Evolutionary conservation across 2,329 filamentous ascomycete genomes (phyloP).

Genomic region (Catunica adiposa): DNA sequence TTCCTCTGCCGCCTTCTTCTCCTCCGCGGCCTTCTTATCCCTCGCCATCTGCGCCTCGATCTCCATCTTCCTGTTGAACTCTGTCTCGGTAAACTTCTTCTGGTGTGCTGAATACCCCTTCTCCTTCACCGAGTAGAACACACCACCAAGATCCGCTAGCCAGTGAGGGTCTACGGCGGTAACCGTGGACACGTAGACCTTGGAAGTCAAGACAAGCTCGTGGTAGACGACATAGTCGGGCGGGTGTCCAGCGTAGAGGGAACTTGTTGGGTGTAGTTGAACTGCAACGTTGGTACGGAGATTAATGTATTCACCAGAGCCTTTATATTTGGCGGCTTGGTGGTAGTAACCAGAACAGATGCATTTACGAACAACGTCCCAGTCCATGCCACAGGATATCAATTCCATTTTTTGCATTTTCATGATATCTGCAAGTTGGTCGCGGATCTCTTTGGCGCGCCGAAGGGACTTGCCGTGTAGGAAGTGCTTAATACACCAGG

Average conservation of each 20-base stretch:
- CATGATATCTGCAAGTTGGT: conserved; percentile 90
- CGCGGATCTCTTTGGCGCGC: conserved; percentile 80
- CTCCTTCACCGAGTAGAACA: conserved; percentile 95
- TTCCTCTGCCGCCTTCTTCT: conserved; percentile 34
- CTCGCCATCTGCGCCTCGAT: conserved; percentile 84
- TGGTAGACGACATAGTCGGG: conserved; percentile 98
- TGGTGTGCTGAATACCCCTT: conserved; percentile 85
- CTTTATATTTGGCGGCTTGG: conserved; percentile 89
- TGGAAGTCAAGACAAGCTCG: conserved; percentile 88
- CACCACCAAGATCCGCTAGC: conserved; percentile 88
- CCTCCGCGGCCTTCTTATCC: conserved; percentile 55
- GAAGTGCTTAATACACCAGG: conserved; percentile 88
- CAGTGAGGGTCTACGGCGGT: conserved; percentile 93
- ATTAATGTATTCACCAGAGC: conserved; percentile 94
- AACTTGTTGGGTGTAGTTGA: conserved; percentile 83
- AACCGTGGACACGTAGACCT: conserved; percentile 96
- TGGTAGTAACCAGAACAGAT: conserved; percentile 98
- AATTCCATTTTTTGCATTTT: conserved; percentile 76
- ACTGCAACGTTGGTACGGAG: conserved; percentile 86
- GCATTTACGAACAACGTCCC: conserved; percentile 88
- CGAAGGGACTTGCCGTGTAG: conserved; percentile 87
- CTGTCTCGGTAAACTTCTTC: conserved; percentile 72
- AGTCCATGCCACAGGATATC: conserved; percentile 82
- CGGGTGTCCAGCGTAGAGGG: conserved; percentile 84
- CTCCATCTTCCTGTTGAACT: conserved; percentile 86